phyloP scores from a whole-genome alignment of 2,329 filamentous ascomycete genomes.

The Diaporthe ilicicola region DNA sequence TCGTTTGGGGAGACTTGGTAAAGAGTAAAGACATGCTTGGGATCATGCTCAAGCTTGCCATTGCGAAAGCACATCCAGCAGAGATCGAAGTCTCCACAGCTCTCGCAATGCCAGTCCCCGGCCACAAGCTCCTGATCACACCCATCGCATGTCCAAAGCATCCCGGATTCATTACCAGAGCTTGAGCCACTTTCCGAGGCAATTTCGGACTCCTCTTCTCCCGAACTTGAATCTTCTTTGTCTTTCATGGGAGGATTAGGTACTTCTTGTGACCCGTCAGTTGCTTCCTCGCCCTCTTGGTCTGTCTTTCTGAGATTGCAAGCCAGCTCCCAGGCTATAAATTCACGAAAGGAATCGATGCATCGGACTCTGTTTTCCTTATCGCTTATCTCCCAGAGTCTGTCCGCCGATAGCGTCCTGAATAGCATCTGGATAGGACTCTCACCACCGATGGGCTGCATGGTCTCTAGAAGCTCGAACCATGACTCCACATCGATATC shows the following conservation, averaged over 20 bases:
- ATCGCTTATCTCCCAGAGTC: background rate
- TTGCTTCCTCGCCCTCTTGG: background rate
- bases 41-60: slow-evolving; percentile 5
- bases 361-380: background rate
- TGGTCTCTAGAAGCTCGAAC: slow-evolving; percentile 7
- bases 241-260: background rate
- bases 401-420: slow-evolving; percentile 13
- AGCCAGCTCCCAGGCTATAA: slow-evolving; percentile 15
- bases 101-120: slow-evolving; percentile 9
- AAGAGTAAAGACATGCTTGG: slow-evolving; percentile 4
- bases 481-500: slow-evolving; percentile 23
- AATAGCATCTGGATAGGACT: slow-evolving; percentile 22
- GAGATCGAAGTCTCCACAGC: slow-evolving; percentile 14
- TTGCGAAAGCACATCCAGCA: slow-evolving; percentile 21
- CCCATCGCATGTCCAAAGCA: background rate
- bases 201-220: background rate
- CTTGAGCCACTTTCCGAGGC: background rate
- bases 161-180: background rate
- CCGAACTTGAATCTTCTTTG: background rate
- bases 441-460: background rate
- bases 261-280: background rate
- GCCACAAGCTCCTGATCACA: slow-evolving; percentile 2
- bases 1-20: background rate
- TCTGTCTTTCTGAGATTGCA: background rate
- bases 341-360: background rate